These are phyloP conservation scores for Benincasa hispida DNA, from an alignment of 306 rosid species.

Conservation along the genomic window DNA sequence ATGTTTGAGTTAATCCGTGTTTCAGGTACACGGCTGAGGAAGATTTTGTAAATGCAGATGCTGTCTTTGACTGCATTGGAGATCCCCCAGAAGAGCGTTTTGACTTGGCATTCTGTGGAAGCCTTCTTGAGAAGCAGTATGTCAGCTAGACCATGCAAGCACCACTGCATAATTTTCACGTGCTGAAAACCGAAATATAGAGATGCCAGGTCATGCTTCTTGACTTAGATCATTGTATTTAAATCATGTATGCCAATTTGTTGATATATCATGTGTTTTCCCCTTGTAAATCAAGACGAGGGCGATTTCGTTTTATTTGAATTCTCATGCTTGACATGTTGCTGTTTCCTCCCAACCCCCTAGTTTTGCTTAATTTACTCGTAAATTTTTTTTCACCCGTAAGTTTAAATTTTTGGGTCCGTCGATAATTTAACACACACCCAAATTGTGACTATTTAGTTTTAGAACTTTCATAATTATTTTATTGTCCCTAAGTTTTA, in stretches of 20 bases:
- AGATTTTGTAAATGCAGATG: conserved; percentile 80
- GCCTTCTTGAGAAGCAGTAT: conserved; percentile 78
- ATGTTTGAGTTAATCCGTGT: background rate
- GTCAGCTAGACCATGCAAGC: conserved; percentile 40
- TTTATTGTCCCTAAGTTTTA: no score
- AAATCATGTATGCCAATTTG: background rate
- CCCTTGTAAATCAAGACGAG: background rate
- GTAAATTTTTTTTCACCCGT: no score
- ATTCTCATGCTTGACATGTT: background rate
- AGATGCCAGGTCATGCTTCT: no score
- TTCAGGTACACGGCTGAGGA: conserved; percentile 81
- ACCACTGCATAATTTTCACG: background rate
- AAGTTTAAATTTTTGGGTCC: no score
- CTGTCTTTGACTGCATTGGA: conserved; percentile 82
- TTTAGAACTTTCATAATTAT: no score
- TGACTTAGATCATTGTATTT: background rate
- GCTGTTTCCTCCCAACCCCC: background rate
- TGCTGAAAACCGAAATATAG: background rate
- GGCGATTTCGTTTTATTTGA: background rate
- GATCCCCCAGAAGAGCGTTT: conserved; percentile 92
- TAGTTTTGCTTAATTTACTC: no score
- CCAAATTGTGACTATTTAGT: no score
- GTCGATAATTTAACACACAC: no score
- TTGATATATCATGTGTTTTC: background rate
- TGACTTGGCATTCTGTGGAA: conserved; percentile 76